Conservation (phyloP, 148 eudicot genomes). For the Vaccinium corymbosum region DNA sequence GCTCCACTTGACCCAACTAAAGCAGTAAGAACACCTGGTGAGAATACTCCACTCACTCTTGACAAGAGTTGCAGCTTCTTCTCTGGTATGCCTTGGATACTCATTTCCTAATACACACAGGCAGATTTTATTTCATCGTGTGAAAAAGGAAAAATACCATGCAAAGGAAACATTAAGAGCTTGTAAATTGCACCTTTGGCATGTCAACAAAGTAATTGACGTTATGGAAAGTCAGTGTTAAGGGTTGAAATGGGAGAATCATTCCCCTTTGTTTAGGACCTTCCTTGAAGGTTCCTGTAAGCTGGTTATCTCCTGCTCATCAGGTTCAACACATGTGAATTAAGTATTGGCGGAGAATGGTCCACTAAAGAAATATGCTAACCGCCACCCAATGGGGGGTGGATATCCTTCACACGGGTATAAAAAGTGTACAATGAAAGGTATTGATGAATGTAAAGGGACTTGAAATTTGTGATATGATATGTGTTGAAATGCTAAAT, state of each 20-base stretch:
- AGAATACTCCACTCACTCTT: slow-evolving; percentile 78
- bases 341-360: not conserved
- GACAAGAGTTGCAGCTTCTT: slow-evolving; percentile 67
- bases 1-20: slow-evolving; percentile 94
- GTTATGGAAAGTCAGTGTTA: slow-evolving; percentile 80
- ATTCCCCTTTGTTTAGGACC: slow-evolving; percentile 58
- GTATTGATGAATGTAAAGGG: not conserved
- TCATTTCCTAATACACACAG: slow-evolving; percentile 58
- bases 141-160: not conserved
- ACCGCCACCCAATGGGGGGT: not conserved
- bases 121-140: not conserved
- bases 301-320: slow-evolving; percentile 28
- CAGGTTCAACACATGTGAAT: not conserved
- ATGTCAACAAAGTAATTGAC: slow-evolving; percentile 86
- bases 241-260: slow-evolving; percentile 92
- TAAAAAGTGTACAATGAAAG: not conserved
- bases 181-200: slow-evolving; percentile 58
- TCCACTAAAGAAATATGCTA: not conserved
- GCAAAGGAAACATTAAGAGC: slow-evolving; percentile 4
- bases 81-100: slow-evolving; percentile 58
- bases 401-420: not conserved
- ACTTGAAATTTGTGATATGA: not conserved
- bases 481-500: not conserved
- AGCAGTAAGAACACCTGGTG: slow-evolving; percentile 88
- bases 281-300: slow-evolving; percentile 13